A percentile compares a stretch with the other conserved stretches of the same genome.
Evolutionary conservation across 352 stramenopile species (phyloP).

Genomic region (Globisporangium spiculum): DNA sequence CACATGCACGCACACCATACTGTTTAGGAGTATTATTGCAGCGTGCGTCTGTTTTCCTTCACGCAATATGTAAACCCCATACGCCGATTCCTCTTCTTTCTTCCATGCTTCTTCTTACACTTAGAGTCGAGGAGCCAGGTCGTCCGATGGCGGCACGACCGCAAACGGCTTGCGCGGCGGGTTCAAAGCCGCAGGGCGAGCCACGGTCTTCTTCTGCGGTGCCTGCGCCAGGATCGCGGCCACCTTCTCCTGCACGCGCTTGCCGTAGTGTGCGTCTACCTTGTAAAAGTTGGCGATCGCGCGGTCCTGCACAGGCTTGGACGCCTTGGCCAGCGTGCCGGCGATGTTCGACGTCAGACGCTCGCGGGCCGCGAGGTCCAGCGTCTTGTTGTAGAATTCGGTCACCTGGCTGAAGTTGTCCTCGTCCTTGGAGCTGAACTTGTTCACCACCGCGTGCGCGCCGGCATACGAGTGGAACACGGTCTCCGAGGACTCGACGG

Average conservation of each 20-base stretch:
- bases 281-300: slow-evolving; percentile 87
- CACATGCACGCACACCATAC: not conserved
- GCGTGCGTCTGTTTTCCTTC: not conserved
- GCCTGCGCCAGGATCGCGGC: slow-evolving; percentile 29
- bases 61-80: not conserved
- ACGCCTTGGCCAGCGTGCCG: slow-evolving; percentile 73
- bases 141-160: slow-evolving; percentile 46
- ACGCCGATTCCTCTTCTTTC: not conserved
- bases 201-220: slow-evolving; percentile 10
- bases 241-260: slow-evolving; percentile 78
- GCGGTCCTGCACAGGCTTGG: slow-evolving; percentile 73
- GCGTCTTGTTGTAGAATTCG: slow-evolving; percentile 83
- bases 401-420: slow-evolving; percentile 89
- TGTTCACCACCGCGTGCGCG: slow-evolving; percentile 39
- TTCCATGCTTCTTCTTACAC: not conserved
- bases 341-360: slow-evolving; percentile 89
- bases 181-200: slow-evolving; percentile 45
- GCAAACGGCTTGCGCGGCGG: slow-evolving; percentile 57
- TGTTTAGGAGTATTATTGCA: not conserved
- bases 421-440: slow-evolving; percentile 81
- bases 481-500: slow-evolving; percentile 29
- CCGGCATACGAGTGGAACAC: slow-evolving; percentile 32
- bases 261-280: slow-evolving; percentile 85
- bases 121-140: slow-evolving; percentile 53
- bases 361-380: slow-evolving; percentile 62